phyloP scores from a whole-genome alignment of 306 rosid species.

The Vigna reflexopilosa region DNA sequence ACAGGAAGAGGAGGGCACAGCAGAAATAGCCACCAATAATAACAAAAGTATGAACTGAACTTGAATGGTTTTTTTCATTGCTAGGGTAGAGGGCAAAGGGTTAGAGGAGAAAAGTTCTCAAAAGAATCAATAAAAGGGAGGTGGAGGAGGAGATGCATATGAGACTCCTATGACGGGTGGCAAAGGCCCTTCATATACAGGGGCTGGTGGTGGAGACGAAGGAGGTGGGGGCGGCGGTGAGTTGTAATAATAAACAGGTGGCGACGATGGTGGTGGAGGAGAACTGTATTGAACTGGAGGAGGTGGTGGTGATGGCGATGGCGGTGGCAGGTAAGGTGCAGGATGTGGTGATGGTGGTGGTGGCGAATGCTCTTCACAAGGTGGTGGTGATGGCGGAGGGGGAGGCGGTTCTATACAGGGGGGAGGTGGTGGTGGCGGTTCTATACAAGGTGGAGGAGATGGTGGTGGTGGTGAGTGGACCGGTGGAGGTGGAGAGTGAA shows the following conservation, averaged over 20 bases:
- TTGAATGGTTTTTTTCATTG: conserved; percentile 23
- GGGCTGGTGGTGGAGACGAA: conserved; percentile 71
- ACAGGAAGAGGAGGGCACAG: conserved; percentile 49
- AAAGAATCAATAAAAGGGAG: conserved; percentile 96
- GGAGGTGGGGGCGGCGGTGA: conserved; percentile 49
- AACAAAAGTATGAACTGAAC: conserved; percentile 41
- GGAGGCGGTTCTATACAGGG: conserved; percentile 69
- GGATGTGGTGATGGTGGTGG: conserved; percentile 62
- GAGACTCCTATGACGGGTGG: conserved; percentile 85
- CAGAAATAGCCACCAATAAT: conserved; percentile 43
- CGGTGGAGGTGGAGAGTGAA: conserved; percentile 66
- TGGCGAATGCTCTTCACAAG: conserved; percentile 63
- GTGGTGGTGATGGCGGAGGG: conserved; percentile 66
- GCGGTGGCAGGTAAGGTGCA: conserved; percentile 55
- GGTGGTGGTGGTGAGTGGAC: conserved; percentile 64
- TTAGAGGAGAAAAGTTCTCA: conserved; percentile 81
- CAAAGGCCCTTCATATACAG: conserved; percentile 94
- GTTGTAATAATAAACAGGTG: conserved; percentile 36
- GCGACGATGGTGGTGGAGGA: conserved; percentile 56
- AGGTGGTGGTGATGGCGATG: conserved; percentile 65
- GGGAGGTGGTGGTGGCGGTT: conserved; percentile 60
- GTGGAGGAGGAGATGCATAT: conserved; percentile 95
- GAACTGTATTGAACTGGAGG: conserved; percentile 36
- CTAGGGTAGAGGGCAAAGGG: conserved; percentile 50
- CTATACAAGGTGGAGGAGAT: conserved; percentile 36